Base-by-base conservation (phyloP, 148 eudicot species). In the Euryodendron excelsum region DNA sequence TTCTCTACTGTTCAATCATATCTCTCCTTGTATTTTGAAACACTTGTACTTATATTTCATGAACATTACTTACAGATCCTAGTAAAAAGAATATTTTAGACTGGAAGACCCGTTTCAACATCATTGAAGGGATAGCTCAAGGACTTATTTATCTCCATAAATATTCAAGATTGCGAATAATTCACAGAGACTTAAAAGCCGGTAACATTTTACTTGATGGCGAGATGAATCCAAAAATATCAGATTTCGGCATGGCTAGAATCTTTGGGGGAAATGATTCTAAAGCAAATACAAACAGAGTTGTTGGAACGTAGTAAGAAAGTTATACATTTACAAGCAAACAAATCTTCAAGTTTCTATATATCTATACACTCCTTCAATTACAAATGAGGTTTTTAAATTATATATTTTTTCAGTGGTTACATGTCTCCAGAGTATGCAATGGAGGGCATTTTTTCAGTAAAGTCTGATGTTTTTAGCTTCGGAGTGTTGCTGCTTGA, bases 211-310 rank as follows among this genome's bases (percentile, higher is more conserved):
- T 79, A 44, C 77, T 79, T 61, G 82, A 72, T 64, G 71, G 64
- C 12, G 20, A 79, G 9, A 48, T 73, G 82, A 80, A 80, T 30
- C 78, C 82, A 18, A 80, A 67, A 80, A 80, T 80, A 33, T 80
- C 82, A 25, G 82, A 80, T 36, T 80, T 80, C 41, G 82, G 82
- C 0, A 14, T 80, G 82, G 82, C 82, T 21, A 80, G 73, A 74
- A 80, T 80, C 74, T 80, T 80, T 63, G 82, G 69, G 74, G 18
- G 8, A 23, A 76, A 74, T 13, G 78, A 74, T 39, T 66, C 67
- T 55, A 68, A 80, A 47, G 74, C 82, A 75, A 74, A 80, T 58
- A 80, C 78, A 44, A 30, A 74, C 1, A 74, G 74, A 74, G 72
- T 74, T 2, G 82, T 74, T 7, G 82, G 82, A 36, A 80, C 82